Evolutionary conservation across 345 rosid genomes (phyloP).

Genomic region (Aurinia saxatilis): DNA sequence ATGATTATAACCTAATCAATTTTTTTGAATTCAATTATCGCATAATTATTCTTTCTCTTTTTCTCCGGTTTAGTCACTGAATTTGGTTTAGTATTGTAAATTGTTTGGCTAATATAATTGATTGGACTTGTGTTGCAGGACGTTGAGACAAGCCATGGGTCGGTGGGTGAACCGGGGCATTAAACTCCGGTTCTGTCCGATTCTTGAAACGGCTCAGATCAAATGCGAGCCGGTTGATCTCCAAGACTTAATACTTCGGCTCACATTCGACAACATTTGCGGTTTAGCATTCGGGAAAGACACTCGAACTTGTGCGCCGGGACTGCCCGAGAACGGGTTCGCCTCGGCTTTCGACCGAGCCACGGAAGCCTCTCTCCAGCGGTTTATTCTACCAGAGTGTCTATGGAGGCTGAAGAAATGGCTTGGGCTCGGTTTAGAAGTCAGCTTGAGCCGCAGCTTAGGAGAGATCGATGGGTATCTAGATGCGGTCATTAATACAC

Average conservation of each 20-base stretch:
- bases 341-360: slow-evolving; percentile 86
- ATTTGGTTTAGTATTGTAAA: too few species aligned
- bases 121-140: slow-evolving; percentile 27
- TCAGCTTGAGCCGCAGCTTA: slow-evolving; percentile 68
- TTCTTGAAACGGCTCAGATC: slow-evolving; percentile 60
- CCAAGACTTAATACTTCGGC: slow-evolving; percentile 81
- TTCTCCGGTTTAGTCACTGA: background rate
- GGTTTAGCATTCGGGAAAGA: slow-evolving; percentile 94
- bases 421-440: slow-evolving; percentile 85
- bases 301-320: slow-evolving; percentile 71
- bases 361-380: slow-evolving; percentile 85
- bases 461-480: slow-evolving; percentile 57
- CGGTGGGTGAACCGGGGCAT: slow-evolving; percentile 88
- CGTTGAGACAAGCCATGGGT: slow-evolving; percentile 95
- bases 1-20: background rate
- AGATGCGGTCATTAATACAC: slow-evolving; percentile 50
- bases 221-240: slow-evolving; percentile 58
- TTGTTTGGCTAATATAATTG: background rate
- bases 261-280: slow-evolving; percentile 91
- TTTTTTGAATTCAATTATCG: background rate
- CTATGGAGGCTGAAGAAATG: slow-evolving; percentile 79
- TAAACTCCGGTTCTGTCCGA: slow-evolving; percentile 59
- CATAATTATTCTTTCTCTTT: too few species aligned
- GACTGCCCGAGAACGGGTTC: slow-evolving; percentile 67
- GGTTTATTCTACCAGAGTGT: slow-evolving; percentile 77